Percentiles rank a stretch among this genome's conserved stretches.
Conservation (phyloP, 352 stramenopile species). For the Elongisporangium anandrum region DNA sequence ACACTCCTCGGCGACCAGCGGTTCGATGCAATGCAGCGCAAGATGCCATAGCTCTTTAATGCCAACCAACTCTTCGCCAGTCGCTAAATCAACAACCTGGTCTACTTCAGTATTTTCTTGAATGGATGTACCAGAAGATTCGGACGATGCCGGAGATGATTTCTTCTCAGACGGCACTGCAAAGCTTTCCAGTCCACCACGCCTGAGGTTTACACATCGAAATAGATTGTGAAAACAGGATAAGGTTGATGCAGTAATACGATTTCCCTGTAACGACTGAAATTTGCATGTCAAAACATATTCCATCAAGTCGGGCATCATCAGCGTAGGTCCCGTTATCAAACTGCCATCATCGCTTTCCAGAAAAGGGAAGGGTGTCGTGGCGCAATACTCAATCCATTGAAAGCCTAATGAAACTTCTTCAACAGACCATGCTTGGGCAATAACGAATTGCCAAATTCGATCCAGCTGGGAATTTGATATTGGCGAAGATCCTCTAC, state of each 20-base stretch:
- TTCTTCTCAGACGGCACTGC: constrained; percentile 1
- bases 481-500: constrained; percentile 1
- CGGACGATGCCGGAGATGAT: neutral
- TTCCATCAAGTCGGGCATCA: constrained; percentile 19
- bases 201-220: constrained; percentile 40
- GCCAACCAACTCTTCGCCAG: constrained; percentile 30
- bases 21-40: constrained; percentile 31
- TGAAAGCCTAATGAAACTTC: constrained; percentile 66
- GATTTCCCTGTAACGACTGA: constrained; percentile 15
- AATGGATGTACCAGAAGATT: neutral
- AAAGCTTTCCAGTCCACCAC: constrained; percentile 32
- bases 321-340: constrained; percentile 4
- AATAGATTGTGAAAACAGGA: constrained; percentile 76
- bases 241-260: constrained; percentile 40
- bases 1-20: constrained; percentile 50
- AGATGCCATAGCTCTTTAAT: constrained; percentile 60
- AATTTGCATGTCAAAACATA: constrained; percentile 47
- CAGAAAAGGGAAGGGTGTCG: constrained; percentile 13
- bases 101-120: constrained; percentile 4
- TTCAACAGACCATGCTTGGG: constrained; percentile 23
- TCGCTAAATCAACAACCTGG: constrained; percentile 28
- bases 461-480: constrained; percentile 18
- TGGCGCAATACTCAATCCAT: constrained; percentile 69
- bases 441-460: constrained; percentile 47
- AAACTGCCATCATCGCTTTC: neutral